These are phyloP conservation scores for Physcia stellaris DNA, from an alignment of 495 filamentous ascomycete species.

Conservation along the genomic window DNA sequence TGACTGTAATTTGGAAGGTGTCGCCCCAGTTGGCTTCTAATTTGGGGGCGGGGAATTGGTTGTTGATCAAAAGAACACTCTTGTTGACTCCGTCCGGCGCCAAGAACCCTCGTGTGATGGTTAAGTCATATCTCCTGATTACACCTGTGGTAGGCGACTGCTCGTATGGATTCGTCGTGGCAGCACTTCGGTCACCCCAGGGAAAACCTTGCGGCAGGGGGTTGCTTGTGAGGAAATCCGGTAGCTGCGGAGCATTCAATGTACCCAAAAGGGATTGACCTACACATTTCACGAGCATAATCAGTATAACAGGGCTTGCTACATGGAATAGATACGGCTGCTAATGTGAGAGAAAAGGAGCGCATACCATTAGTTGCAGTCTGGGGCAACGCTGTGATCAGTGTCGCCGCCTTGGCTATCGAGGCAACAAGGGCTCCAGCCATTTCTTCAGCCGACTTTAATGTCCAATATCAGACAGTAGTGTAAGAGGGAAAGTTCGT, in stretches of 20 bases:
- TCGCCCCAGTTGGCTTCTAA: slow-evolving; percentile 42
- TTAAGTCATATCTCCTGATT: slow-evolving; percentile 38
- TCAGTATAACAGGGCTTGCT: too few relatives aligned
- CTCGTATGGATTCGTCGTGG: slow-evolving; percentile 29
- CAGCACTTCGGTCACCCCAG: slow-evolving; percentile 32
- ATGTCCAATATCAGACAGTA: too few relatives aligned
- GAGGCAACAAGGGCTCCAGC: too few relatives aligned
- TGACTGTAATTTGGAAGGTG: slow-evolving; percentile 10
- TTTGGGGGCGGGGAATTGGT: slow-evolving; percentile 30
- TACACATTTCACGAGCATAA: slow-evolving; percentile 12
- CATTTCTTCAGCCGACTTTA: too few relatives aligned
- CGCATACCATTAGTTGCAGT: slow-evolving; percentile 30
- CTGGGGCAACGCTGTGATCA: slow-evolving; percentile 21
- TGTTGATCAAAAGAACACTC: slow-evolving; percentile 27
- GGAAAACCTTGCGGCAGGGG: slow-evolving; percentile 29
- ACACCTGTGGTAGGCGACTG: slow-evolving; percentile 30
- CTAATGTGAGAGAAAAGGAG: background rate
- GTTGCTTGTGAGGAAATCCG: slow-evolving; percentile 31
- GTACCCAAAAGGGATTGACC: slow-evolving; percentile 33
- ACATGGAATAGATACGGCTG: too few relatives aligned
- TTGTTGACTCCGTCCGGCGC: slow-evolving; percentile 32
- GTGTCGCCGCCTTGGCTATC: slow-evolving; percentile 1
- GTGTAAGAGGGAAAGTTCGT: too few relatives aligned
- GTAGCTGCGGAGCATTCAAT: slow-evolving; percentile 26
- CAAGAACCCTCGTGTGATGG: slow-evolving; percentile 33